Base-by-base conservation (phyloP, 139 green algal genomes). In the Marvania coccoides region DNA sequence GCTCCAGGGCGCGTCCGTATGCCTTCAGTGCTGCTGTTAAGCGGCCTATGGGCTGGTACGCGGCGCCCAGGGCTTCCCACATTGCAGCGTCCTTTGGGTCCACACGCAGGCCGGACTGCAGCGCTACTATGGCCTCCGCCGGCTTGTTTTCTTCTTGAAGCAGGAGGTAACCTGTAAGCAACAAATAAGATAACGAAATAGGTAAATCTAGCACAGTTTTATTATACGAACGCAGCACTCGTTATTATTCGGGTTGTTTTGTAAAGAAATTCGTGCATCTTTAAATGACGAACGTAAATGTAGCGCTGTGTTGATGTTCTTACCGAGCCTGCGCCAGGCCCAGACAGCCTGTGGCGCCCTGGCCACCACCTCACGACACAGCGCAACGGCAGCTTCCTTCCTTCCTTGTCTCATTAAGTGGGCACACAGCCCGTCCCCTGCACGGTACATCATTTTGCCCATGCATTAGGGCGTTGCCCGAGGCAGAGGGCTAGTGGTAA, bases 31-130 rank as follows among this genome's bases (percentile, higher is more conserved):
- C 46, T 2, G 68, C 58, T 5, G 68, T 72, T 57, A 57, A 71
- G 38, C 58, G 40, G 4, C 66, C 55, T 24, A 72, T 58, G 35
- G 56, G 36, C 12, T 75, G 65, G 67, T 77, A 77, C 36, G 54
- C 39, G 14, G 56, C 53, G 15, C 54, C 87, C 63, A 94, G 73
- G 1, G 65, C 82, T 68, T 91, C 84, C 87, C 87, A 94, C 23
- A 83, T 55, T 13, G 70, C 72, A 4, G 63, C 65, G 47, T 80
- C 53, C 6, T 14, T 42, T 26, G 69, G 59, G 28, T 71, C 62
- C 15, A 28, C 58, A 4, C 80, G 71, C 5, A 89, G 55, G 2
- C 69, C 83, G 9, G 55, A 40, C 74, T 89, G 77, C 56, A 79
- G 72, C 36, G 55, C 54, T 0, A 39, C 7, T 6, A 84, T 53